These are phyloP conservation scores for Fusarium verticillioides DNA, from an alignment of 2,329 filamentous ascomycete species.

Conservation along the genomic window DNA sequence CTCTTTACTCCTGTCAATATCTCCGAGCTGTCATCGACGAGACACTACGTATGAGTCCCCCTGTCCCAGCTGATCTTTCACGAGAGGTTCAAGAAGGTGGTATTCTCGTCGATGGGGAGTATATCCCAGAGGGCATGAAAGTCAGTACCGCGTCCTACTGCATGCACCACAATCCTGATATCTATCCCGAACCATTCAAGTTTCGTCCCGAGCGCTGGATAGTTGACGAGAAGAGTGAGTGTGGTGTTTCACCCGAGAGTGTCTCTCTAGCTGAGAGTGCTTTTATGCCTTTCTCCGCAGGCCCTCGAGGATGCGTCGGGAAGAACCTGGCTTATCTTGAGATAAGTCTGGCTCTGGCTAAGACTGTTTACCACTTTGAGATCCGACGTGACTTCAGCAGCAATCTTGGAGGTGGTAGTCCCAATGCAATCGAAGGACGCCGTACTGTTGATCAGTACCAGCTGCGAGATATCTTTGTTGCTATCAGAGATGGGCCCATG, in stretches of 20 bases:
- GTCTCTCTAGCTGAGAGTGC: conserved; percentile 17
- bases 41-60: conserved; percentile 38
- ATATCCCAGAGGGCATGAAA: conserved; percentile 24
- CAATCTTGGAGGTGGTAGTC: conserved; percentile 27
- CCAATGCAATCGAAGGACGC: conserved; percentile 11
- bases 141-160: conserved; percentile 26
- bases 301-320: conserved; percentile 26
- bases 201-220: conserved; percentile 38
- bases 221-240: background rate
- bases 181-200: conserved; percentile 19
- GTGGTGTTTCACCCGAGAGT: background rate
- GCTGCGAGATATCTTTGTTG: conserved; percentile 26
- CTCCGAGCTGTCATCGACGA: conserved; percentile 43
- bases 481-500: conserved; percentile 23
- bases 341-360: conserved; percentile 31
- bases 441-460: conserved; percentile 28
- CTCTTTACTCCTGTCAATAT: conserved; percentile 36
- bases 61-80: conserved; percentile 29
- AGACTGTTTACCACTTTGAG: conserved; percentile 19
- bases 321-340: conserved; percentile 37
- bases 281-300: conserved; percentile 25
- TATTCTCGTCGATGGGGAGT: conserved; percentile 23
- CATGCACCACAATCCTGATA: conserved; percentile 27
- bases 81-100: conserved; percentile 31
- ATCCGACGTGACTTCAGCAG: conserved; percentile 11